A percentile compares a stretch with the other conserved stretches of the same genome.
phyloP scores from a whole-genome alignment of 331 rosid species.

The Arachis monticola region DNA sequence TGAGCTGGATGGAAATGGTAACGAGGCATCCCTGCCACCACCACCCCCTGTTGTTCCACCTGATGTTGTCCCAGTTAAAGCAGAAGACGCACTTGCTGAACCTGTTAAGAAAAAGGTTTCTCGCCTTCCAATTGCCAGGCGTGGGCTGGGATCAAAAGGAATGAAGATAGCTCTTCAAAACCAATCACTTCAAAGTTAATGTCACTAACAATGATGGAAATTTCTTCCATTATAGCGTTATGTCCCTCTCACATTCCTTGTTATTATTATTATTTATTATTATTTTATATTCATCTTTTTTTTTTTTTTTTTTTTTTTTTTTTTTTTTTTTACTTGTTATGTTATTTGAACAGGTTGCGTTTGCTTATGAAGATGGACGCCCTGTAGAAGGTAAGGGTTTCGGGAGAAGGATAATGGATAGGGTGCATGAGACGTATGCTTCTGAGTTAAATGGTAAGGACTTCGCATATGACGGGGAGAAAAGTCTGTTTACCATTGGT shows the following conservation, averaged over 20 bases:
- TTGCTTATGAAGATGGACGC: constrained; percentile 85
- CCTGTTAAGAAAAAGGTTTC: constrained; percentile 64
- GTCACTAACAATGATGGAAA: constrained; percentile 62
- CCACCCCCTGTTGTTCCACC: constrained; percentile 88
- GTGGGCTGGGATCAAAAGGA: constrained; percentile 70
- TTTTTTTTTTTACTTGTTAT: constrained; percentile 1
- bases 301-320: no score
- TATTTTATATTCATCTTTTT: no score
- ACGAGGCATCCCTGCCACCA: constrained; percentile 63
- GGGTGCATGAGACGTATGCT: constrained; percentile 78
- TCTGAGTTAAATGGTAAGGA: constrained; percentile 76
- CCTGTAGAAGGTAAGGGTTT: constrained; percentile 88
- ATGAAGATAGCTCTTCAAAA: constrained; percentile 55
- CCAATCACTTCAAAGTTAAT: constrained; percentile 86
- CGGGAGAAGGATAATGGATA: constrained; percentile 84
- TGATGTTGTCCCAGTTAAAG: constrained; percentile 68
- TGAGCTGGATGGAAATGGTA: constrained; percentile 64
- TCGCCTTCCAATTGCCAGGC: constrained; percentile 72
- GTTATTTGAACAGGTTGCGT: constrained; percentile 56
- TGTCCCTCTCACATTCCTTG: constrained; percentile 17
- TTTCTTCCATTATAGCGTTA: constrained; percentile 84
- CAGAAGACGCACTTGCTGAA: constrained; percentile 51
- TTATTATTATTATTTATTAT: neutral
- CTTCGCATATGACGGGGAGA: constrained; percentile 96
- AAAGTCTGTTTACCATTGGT: constrained; percentile 89